Evolutionary conservation across 192 early-diverging fungal genomes (phyloP), one percentile per base, ranked within the genome.

Genomic region (Linnemannia schmuckeri): DNA sequence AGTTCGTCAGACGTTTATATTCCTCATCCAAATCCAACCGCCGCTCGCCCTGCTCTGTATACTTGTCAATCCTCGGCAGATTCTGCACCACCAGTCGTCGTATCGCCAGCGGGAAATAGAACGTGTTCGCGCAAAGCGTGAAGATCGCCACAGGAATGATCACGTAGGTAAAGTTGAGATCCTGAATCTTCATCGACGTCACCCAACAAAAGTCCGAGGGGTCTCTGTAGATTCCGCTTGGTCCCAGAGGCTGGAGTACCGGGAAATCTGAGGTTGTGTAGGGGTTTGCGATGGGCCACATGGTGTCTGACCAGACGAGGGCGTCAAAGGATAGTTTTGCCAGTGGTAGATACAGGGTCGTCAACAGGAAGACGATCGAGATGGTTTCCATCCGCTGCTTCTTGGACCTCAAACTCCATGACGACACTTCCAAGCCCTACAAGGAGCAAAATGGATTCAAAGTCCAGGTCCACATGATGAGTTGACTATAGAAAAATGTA

Each of bases 1-100:
- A 70, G 44, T 94, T 91, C 84, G 93, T 78, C n/a, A 91, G 81
- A 1, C 89, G 84, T 44, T 85, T 85, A 72, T 89, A 88, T 52
- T 90, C 89, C 47, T 88, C 87, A 41, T 82, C 81, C 72, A 61
- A 44, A 52, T 88, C 81, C 24, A 75, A 47, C 17, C 87, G 70
- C 4, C 75, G 63, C 63, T 89, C 87, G 4, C 87, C 85, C 22
- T 84, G 72, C 37, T 83, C 88, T n/a, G 84, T 84, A 41, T 82
- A 91, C 44, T 78, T 87, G 70, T 87, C 85, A 10, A 92, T 90
- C 8, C 90, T 89, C 0, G 92, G 90, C 63, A 93, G 52, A 70
- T 94, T 90, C 20, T 70, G 74, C 15, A 87, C 57, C 0, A 90
- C 88, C 6, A 88, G 68, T 20, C 82, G 66, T 66, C 80, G 82